phyloP scores from a whole-genome alignment of 257 asterid genomes.

The Schizonepeta tenuifolia region DNA sequence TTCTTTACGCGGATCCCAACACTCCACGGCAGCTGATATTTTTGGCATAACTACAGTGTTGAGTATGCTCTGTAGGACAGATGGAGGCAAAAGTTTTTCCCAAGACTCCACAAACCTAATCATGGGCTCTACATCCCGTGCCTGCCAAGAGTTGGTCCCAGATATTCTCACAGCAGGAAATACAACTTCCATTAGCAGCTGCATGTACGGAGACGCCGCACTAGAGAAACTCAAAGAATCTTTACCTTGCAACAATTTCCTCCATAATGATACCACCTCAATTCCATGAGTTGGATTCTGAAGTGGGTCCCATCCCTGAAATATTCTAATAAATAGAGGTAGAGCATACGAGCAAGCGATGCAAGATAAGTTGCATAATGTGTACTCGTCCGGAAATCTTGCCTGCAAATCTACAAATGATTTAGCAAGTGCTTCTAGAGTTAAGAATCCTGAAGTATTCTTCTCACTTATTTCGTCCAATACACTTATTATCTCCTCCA shows the following conservation, averaged over 20 bases:
- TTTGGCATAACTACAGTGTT: slow-evolving; percentile 74
- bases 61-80: slow-evolving; percentile 63
- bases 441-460: slow-evolving; percentile 62
- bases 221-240: slow-evolving; percentile 49
- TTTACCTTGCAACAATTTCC: slow-evolving; percentile 63
- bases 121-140: slow-evolving; percentile 91
- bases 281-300: slow-evolving; percentile 83
- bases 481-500: slow-evolving; percentile 57
- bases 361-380: slow-evolving; percentile 71
- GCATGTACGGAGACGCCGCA: slow-evolving; percentile 68
- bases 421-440: slow-evolving; percentile 73
- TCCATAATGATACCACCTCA: slow-evolving; percentile 72
- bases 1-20: slow-evolving; percentile 93
- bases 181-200: slow-evolving; percentile 89
- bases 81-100: slow-evolving; percentile 76
- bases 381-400: slow-evolving; percentile 66
- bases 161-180: slow-evolving; percentile 94
- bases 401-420: slow-evolving; percentile 65
- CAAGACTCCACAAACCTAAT: slow-evolving; percentile 82
- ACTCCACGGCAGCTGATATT: slow-evolving; percentile 71
- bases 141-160: slow-evolving; percentile 91
- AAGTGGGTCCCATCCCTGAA: slow-evolving; percentile 97
- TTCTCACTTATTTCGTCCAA: slow-evolving; percentile 63
- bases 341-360: slow-evolving; percentile 86
- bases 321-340: slow-evolving; percentile 76